A percentile compares a stretch with the other conserved stretches of the same genome.
These are phyloP conservation scores for Pseudozyma hubeiensis DNA, from an alignment of 1,284 basidiomycete genomes.

Conservation along the genomic window DNA sequence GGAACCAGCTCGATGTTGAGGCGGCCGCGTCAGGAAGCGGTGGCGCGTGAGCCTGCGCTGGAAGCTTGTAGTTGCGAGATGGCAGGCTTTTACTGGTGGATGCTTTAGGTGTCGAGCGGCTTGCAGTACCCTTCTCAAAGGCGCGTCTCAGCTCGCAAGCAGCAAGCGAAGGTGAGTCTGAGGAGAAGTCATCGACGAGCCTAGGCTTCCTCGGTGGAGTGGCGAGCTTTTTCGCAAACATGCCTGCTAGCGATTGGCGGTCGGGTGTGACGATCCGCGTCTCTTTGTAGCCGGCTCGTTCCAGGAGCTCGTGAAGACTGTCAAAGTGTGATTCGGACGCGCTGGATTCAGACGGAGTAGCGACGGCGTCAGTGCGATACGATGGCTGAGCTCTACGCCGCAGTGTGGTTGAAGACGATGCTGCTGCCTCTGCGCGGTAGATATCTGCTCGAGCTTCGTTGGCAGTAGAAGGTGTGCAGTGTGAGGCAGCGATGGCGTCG, in stretches of 20 bases:
- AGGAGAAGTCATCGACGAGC: conserved; percentile 37
- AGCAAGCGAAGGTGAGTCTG: conserved; percentile 39
- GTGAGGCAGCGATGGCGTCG: background rate
- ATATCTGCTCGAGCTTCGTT: background rate
- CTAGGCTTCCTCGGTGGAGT: conserved; percentile 22
- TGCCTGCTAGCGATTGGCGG: conserved; percentile 27
- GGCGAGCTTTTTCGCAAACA: conserved; percentile 36
- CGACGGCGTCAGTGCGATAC: background rate
- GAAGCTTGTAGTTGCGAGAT: conserved; percentile 26
- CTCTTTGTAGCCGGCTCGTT: conserved; percentile 65
- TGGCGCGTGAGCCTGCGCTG: conserved; percentile 1
- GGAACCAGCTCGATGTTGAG: conserved; percentile 34
- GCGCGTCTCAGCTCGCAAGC: conserved; percentile 34
- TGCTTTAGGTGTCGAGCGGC: conserved; percentile 14
- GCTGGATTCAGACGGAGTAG: background rate
- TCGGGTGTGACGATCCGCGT: conserved; percentile 64
- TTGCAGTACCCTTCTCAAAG: conserved; percentile 14
- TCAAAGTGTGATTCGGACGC: conserved; percentile 50
- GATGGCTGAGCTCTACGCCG: background rate
- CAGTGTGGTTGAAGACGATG: background rate
- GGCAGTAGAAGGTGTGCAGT: background rate
- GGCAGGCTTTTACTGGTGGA: conserved; percentile 39
- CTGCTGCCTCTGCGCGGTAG: background rate
- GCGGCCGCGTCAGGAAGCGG: conserved; percentile 12
- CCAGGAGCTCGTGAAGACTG: conserved; percentile 63